Conservation (phyloP, 2,329 filamentous ascomycete genomes). For the Diplodia seriata region DNA sequence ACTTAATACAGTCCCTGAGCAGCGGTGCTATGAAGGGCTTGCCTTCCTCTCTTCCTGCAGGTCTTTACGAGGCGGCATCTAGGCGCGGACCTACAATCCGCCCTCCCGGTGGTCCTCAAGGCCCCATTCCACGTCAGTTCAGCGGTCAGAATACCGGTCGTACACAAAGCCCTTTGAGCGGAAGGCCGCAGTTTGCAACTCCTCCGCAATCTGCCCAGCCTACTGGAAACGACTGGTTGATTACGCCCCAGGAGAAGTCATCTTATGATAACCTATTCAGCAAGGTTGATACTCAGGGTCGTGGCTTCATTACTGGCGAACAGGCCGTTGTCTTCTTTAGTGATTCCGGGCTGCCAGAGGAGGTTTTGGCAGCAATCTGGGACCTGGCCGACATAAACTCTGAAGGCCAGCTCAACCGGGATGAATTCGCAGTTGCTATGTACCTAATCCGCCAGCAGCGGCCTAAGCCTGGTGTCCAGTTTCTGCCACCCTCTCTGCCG, state of each 20-base stretch:
- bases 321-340: constrained; percentile 94
- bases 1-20: constrained; percentile 91
- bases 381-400: constrained; percentile 94
- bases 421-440: constrained; percentile 98
- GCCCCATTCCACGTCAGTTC: constrained; percentile 81
- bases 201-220: constrained; percentile 59
- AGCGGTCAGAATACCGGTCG: constrained; percentile 67
- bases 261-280: constrained; percentile 88
- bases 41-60: constrained; percentile 80
- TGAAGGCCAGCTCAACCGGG: constrained; percentile 80
- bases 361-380: constrained; percentile 92
- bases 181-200: constrained; percentile 57
- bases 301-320: constrained; percentile 88
- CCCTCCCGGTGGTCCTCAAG: constrained; percentile 57
- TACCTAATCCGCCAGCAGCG: constrained; percentile 92
- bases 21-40: constrained; percentile 79
- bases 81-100: constrained; percentile 59
- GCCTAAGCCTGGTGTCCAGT: constrained; percentile 67
- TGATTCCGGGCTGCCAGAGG: constrained; percentile 87
- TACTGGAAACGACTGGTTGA: constrained; percentile 76
- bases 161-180: constrained; percentile 62
- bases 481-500: constrained; percentile 78
- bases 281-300: constrained; percentile 79
- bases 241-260: constrained; percentile 81
- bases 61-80: constrained; percentile 88